These are phyloP conservation scores for Breynia disticha DNA, from an alignment of 441 rosid species.

Conservation along the genomic window DNA sequence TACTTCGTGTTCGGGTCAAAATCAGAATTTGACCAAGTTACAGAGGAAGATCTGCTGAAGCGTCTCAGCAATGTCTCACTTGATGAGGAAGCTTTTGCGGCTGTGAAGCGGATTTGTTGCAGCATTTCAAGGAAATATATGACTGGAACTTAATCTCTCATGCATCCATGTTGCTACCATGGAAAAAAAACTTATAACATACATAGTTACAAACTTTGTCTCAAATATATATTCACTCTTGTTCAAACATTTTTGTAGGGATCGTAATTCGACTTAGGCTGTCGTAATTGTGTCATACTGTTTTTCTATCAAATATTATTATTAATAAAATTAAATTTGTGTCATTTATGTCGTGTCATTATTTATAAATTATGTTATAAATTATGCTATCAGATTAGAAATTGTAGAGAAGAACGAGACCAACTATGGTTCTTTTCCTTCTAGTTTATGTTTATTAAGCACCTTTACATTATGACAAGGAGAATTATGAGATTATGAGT, in stretches of 20 bases:
- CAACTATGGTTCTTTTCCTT: too few species aligned
- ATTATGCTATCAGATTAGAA: too few species aligned
- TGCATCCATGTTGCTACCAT: conserved; percentile 13
- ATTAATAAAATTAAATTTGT: too few species aligned
- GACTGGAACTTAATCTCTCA: conserved; percentile 5
- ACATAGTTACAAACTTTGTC: neutral
- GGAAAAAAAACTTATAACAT: conserved; percentile 5
- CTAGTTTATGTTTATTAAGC: too few species aligned
- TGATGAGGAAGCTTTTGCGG: conserved; percentile 21
- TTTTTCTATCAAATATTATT: too few species aligned
- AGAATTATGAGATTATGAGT: too few species aligned
- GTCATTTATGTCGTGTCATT: too few species aligned
- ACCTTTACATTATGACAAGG: too few species aligned
- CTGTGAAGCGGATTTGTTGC: conserved; percentile 28
- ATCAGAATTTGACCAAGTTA: conserved; percentile 28
- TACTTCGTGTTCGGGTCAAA: conserved; percentile 26
- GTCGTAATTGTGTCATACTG: too few species aligned
- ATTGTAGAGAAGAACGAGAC: too few species aligned
- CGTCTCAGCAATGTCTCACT: conserved; percentile 23
- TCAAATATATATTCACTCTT: neutral
- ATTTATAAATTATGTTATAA: too few species aligned
- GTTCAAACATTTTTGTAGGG: neutral
- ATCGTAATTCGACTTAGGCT: too few species aligned
- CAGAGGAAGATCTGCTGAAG: conserved; percentile 23
- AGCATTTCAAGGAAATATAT: conserved; percentile 21